A percentile compares a stretch with the other conserved stretches of the same genome.
Conservation (phyloP, 306 rosid genomes). For the Glycine tomentella region DNA sequence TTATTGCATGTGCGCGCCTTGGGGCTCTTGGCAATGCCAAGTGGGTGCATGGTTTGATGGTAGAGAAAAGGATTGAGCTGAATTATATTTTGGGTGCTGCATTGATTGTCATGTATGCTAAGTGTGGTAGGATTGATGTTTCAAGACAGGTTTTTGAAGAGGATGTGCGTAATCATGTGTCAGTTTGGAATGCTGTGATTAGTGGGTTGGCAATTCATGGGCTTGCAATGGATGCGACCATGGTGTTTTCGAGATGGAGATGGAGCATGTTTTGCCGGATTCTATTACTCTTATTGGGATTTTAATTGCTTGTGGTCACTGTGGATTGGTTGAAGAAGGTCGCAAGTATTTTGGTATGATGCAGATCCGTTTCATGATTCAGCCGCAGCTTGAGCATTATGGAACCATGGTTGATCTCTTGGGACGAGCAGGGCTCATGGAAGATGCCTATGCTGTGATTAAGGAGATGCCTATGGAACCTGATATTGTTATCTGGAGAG, state of each 20-base stretch:
- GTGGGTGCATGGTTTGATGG: conserved; percentile 69
- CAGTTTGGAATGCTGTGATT: conserved; percentile 83
- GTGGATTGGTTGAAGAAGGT: conserved; percentile 72
- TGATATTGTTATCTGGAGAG: conserved; percentile 75
- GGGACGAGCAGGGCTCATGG: conserved; percentile 69
- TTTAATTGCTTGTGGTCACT: conserved; percentile 73
- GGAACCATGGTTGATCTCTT: conserved; percentile 82
- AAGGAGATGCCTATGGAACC: conserved; percentile 70
- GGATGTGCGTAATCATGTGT: conserved; percentile 54
- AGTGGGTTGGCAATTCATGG: conserved; percentile 77
- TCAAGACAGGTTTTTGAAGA: conserved; percentile 59
- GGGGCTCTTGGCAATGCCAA: conserved; percentile 63
- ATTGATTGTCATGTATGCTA: conserved; percentile 71
- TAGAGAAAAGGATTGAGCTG: conserved; percentile 55
- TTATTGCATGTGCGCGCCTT: conserved; percentile 67
- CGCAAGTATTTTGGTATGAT: conserved; percentile 62
- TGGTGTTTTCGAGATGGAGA: conserved; percentile 66
- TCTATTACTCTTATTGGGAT: conserved; percentile 67
- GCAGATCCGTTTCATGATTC: conserved; percentile 59
- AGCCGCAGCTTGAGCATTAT: conserved; percentile 73
- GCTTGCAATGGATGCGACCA: conserved; percentile 63
- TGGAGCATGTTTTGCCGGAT: conserved; percentile 64
- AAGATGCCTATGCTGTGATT: conserved; percentile 63
- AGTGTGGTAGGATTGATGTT: conserved; percentile 68
- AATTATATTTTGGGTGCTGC: conserved; percentile 68